A percentile compares a stretch with the other conserved stretches of the same genome.
Evolutionary conservation across 805 yeast genomes (phyloP).

Genomic region (Candida pseudofarinosa): DNA sequence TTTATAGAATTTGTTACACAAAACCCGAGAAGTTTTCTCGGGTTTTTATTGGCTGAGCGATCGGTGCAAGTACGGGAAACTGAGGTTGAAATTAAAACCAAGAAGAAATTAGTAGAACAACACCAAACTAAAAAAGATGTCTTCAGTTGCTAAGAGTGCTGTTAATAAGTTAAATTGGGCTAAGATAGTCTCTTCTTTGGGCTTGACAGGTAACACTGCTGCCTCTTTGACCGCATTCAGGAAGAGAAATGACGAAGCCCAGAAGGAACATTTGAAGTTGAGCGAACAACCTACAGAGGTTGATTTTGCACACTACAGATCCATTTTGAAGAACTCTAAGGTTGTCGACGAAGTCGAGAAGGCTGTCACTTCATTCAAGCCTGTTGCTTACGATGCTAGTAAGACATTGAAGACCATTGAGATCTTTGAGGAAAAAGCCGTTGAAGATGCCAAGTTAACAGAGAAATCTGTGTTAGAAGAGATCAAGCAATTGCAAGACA

Average conservation of each 20-base stretch:
- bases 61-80: slow-evolving; percentile 4
- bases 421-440: slow-evolving; percentile 90
- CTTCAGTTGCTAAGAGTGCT: slow-evolving; percentile 52
- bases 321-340: slow-evolving; percentile 73
- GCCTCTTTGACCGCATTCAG: slow-evolving; percentile 85
- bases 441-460: slow-evolving; percentile 92
- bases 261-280: slow-evolving; percentile 70
- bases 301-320: slow-evolving; percentile 78
- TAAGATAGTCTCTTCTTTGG: slow-evolving; percentile 80
- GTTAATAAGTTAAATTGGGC: slow-evolving; percentile 94
- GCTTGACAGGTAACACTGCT: slow-evolving; percentile 91
- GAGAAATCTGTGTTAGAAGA: slow-evolving; percentile 86
- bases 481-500: slow-evolving; percentile 77
- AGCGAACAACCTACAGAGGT: slow-evolving; percentile 70
- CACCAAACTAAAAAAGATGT: slow-evolving; percentile 18
- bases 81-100: neutral
- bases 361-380: slow-evolving; percentile 71
- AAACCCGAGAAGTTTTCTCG: neutral
- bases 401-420: slow-evolving; percentile 90
- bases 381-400: slow-evolving; percentile 79
- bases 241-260: slow-evolving; percentile 98
- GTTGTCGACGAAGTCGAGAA: slow-evolving; percentile 78
- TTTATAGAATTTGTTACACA: slow-evolving; percentile 1
- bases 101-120: neutral
- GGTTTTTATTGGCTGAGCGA: slow-evolving; percentile 12